phyloP scores from a whole-genome alignment of 192 early-diverging fungal species.

The Pecoramyces ruminantium region DNA sequence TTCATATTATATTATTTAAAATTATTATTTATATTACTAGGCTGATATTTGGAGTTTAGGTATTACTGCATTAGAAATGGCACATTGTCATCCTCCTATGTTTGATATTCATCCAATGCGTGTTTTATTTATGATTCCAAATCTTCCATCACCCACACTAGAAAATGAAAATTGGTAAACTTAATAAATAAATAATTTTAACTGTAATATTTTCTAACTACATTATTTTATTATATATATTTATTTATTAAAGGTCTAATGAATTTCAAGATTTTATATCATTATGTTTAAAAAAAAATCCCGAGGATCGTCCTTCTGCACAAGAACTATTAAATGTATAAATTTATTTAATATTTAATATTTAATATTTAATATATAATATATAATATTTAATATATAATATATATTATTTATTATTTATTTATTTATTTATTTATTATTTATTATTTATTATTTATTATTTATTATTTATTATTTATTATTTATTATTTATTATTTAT shows the following conservation, averaged over 20 bases:
- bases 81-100: constrained; percentile 11
- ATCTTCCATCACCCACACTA: constrained; percentile 23
- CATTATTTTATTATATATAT: too few species aligned
- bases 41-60: constrained; percentile 13
- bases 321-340: constrained; percentile 21
- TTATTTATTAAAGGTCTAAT: constrained; percentile 12
- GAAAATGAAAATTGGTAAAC: constrained; percentile 13
- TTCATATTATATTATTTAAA: too few species aligned
- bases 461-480: too few species aligned
- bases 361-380: neutral
- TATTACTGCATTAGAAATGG: constrained; percentile 12
- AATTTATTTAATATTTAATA: neutral
- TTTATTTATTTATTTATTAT: constrained; percentile 18
- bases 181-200: too few species aligned
- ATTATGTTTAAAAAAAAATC: constrained; percentile 31
- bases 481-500: neutral
- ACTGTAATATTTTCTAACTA: too few species aligned
- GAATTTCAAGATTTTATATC: constrained; percentile 28
- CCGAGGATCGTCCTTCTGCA: constrained; percentile 22
- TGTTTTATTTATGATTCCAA: constrained; percentile 21
- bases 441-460: too few species aligned
- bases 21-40: neutral
- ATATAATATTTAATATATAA: neutral
- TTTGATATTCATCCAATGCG: constrained; percentile 17
- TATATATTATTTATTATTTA: neutral